Conservation (phyloP, 768 basidiomycete genomes). For the Hebeloma cylindrosporum region DNA sequence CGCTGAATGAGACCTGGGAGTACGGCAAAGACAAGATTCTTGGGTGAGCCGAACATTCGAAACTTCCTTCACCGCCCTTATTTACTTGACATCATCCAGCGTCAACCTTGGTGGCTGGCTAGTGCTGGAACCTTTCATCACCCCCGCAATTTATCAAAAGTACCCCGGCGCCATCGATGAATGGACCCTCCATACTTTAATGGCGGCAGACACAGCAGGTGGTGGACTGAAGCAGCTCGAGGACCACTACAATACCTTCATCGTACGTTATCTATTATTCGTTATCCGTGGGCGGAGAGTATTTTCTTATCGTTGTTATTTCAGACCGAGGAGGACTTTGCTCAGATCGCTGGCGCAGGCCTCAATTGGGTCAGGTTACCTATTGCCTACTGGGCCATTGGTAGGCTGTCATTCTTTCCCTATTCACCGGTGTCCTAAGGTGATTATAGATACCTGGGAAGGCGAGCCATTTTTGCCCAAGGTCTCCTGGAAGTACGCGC, state of each 20-base stretch:
- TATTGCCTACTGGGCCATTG: conserved; percentile 86
- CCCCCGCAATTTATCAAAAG: conserved; percentile 58
- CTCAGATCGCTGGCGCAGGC: conserved; percentile 81
- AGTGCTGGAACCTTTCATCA: conserved; percentile 75
- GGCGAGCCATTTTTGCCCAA: too few relatives aligned
- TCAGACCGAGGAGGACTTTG: conserved; percentile 85
- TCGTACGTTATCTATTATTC: conserved; percentile 45
- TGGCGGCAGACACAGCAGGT: conserved; percentile 58
- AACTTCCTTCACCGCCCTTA: too few relatives aligned
- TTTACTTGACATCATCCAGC: too few relatives aligned
- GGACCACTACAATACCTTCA: conserved; percentile 78
- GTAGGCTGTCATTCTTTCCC: too few relatives aligned
- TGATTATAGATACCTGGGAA: too few relatives aligned
- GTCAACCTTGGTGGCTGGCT: conserved; percentile 77
- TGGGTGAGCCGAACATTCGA: too few relatives aligned
- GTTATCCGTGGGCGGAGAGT: neutral
- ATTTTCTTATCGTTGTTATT: neutral
- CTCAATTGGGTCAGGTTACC: conserved; percentile 83
- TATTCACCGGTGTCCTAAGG: too few relatives aligned
- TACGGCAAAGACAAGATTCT: conserved; percentile 59
- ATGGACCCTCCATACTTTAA: conserved; percentile 63
- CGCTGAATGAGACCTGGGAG: conserved; percentile 66
- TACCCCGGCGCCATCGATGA: conserved; percentile 61
- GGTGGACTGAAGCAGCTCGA: conserved; percentile 64
- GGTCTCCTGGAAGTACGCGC: conserved; percentile 57